Evolutionary conservation across 164 flowering plant species (phyloP), one percentile per base, ranked within the genome.

Genomic region (Nymphaea colorata): DNA sequence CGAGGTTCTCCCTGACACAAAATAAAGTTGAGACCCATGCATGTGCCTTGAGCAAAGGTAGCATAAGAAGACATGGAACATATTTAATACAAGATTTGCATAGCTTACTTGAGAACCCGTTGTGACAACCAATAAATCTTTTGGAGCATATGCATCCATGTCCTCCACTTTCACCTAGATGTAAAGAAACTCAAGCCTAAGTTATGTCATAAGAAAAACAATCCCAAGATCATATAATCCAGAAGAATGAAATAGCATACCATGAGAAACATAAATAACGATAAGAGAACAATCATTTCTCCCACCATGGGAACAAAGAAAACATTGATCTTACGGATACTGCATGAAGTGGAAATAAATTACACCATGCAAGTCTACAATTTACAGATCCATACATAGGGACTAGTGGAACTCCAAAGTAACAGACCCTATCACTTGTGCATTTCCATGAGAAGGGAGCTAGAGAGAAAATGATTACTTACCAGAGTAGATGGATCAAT

Each of bases 1-100:
- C 96, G 96, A 65, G 98, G 93, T 78, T 94, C 99, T 82, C 94
- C 99, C 99, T 94, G 91, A 87, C 84, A 84, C 76, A 80, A 74
- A 62, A 73, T 64, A 36, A 70, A 57, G 72, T 64, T 57, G 55
- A 72, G 75, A 77, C 72, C 84, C 66, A 72, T 59, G 72, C 71
- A 47, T 47, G 12, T 47, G 55, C 11, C 7, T 53, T 67, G 71
- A 61, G 41, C 8, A 61, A 61, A 7, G 64, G 16, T n/a, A 61
- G 15, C 10, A 3, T 7, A 61, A 61, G 16, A n/a, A 7, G 41
- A 47, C 7, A 47, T 47, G 12, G 6, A 10, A 8, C 64, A 3
- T 7, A 61, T 61, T 7, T 8, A 61, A 61, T 61, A 17, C n/a
- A 61, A 7, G 64, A 61, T 3, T 11, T 61, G 17, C 2, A 61